Conservation (phyloP, 208 protist species). For the Angomonas deanei region DNA sequence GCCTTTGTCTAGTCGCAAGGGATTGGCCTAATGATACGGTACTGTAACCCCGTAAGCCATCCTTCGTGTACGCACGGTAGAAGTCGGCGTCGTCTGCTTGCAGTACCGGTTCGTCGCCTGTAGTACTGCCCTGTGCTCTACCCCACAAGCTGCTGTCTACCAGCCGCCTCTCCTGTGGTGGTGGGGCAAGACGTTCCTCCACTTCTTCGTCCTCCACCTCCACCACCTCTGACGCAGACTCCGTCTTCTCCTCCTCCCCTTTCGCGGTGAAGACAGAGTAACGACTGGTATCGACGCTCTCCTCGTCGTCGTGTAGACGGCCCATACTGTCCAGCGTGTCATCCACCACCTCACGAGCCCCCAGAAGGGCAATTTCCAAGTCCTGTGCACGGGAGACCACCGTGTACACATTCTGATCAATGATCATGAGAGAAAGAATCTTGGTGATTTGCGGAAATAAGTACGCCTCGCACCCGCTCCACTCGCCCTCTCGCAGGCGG, state of each 20-base stretch:
- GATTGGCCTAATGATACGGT: constrained; percentile 3
- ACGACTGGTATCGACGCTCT: background rate
- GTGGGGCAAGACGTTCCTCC: too few relatives aligned
- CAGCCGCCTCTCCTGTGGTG: background rate
- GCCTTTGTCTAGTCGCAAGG: background rate
- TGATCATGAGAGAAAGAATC: constrained; percentile 83
- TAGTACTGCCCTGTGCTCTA: background rate
- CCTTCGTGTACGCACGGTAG: constrained; percentile 65
- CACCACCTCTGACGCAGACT: background rate
- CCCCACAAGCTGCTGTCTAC: background rate
- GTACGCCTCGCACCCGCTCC: constrained; percentile 76
- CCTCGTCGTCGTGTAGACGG: background rate
- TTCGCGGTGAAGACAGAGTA: background rate
- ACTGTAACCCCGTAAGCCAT: constrained; percentile 13
- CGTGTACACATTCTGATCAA: constrained; percentile 67
- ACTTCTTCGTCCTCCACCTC: background rate
- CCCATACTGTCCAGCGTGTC: constrained; percentile 32
- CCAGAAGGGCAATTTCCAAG: constrained; percentile 74
- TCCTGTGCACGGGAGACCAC: constrained; percentile 64
- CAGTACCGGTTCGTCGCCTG: constrained; percentile 8
- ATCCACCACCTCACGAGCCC: constrained; percentile 64
- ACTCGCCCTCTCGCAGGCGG: constrained; percentile 41
- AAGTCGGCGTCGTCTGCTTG: constrained; percentile 64
- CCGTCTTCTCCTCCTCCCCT: background rate
- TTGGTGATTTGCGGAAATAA: constrained; percentile 60